Percentiles rank a stretch among this genome's conserved stretches.
These are phyloP conservation scores for Letharia columbiana DNA, from an alignment of 495 filamentous ascomycete genomes.

Conservation along the genomic window DNA sequence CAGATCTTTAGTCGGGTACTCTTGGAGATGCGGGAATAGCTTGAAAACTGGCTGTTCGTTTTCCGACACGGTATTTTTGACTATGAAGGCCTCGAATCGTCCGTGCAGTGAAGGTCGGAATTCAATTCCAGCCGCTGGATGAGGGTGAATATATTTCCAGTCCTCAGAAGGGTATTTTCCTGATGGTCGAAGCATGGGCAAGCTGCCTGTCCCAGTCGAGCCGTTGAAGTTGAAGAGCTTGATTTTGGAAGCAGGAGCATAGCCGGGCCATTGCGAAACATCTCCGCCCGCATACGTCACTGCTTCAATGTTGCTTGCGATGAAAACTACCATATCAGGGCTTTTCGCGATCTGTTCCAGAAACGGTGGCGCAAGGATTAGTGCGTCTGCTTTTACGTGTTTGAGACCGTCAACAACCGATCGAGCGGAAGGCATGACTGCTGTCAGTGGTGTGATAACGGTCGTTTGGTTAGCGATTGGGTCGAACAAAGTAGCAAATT, in stretches of 20 bases:
- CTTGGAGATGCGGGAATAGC: constrained; percentile 42
- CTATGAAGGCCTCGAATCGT: constrained; percentile 42
- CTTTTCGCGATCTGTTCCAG: constrained; percentile 29
- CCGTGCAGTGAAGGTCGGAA: constrained; percentile 31
- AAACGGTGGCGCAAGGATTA: constrained; percentile 29
- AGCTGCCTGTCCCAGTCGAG: constrained; percentile 34
- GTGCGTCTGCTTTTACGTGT: constrained; percentile 20
- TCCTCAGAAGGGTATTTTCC: background rate
- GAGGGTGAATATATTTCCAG: background rate
- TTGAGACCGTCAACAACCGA: background rate
- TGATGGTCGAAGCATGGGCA: constrained; percentile 1
- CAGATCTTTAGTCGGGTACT: constrained; percentile 51
- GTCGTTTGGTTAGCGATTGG: background rate
- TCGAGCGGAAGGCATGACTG: background rate
- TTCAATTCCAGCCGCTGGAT: constrained; percentile 25
- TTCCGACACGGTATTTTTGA: constrained; percentile 34
- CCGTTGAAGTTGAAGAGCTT: constrained; percentile 26
- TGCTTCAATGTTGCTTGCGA: constrained; percentile 26
- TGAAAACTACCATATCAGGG: constrained; percentile 25
- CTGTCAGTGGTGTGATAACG: background rate
- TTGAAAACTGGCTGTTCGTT: constrained; percentile 43
- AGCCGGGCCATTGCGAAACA: constrained; percentile 28
- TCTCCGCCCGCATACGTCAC: constrained; percentile 31
- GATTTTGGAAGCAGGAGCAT: constrained; percentile 28
- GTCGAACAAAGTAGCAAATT: background rate